phyloP scores from a whole-genome alignment of 352 stramenopile species.

The Phytophthora boehmeriae region DNA sequence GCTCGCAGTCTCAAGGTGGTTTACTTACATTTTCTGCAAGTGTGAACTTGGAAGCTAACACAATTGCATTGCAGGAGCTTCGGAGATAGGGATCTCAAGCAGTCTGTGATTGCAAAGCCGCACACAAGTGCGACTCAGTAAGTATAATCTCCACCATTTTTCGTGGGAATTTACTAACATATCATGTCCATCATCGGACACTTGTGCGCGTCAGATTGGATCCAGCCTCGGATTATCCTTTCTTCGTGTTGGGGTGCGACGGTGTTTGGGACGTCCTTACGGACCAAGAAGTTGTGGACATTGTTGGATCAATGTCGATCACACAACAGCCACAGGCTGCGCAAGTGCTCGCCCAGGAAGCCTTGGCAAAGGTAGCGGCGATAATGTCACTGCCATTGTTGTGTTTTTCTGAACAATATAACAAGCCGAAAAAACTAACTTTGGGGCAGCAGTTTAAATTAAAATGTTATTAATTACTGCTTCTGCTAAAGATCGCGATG shows the following conservation, averaged over 20 bases:
- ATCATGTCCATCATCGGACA: no score
- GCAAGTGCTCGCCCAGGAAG: conserved; percentile 59
- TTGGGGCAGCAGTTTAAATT: no score
- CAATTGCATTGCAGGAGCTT: conserved; percentile 60
- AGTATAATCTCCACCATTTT: not conserved
- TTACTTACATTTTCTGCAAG: not conserved
- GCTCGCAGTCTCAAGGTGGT: conserved; percentile 78
- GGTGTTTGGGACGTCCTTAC: conserved; percentile 80
- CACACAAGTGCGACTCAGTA: conserved; percentile 53
- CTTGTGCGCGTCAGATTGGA: conserved; percentile 46
- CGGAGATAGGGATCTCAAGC: conserved; percentile 75
- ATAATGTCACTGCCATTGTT: conserved; percentile 85
- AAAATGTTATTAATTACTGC: not conserved
- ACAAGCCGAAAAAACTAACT: no score
- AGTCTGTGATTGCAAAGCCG: conserved; percentile 64
- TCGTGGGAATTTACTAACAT: conserved; percentile 7
- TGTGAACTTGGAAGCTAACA: conserved; percentile 7
- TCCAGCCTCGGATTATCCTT: conserved; percentile 51
- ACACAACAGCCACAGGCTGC: conserved; percentile 51
- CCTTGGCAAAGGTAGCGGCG: conserved; percentile 57
- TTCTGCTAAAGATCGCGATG: not conserved
- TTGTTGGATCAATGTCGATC: conserved; percentile 47
- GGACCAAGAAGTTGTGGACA: conserved; percentile 75
- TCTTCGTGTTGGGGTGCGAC: conserved; percentile 81
- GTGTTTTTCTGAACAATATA: conserved; percentile 54